Evolutionary conservation across 805 yeast genomes (phyloP).

Genomic region (Starmera caribaea): DNA sequence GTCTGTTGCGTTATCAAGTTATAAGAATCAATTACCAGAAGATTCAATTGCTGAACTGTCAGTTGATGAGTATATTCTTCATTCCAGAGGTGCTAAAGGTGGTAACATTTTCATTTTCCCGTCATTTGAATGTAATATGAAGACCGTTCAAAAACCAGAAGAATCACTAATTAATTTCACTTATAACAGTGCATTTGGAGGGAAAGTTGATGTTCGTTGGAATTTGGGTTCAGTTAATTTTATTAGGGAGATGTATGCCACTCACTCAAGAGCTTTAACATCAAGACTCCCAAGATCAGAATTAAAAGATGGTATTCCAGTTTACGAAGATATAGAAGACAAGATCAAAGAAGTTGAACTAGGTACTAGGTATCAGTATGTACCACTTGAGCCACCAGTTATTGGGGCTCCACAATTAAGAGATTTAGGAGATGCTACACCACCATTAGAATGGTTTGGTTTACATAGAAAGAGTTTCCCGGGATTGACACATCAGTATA

Average conservation of each 20-base stretch:
- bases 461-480: slow-evolving; percentile 83
- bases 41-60: slow-evolving; percentile 34
- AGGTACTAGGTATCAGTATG: slow-evolving; percentile 42
- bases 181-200: slow-evolving; percentile 71
- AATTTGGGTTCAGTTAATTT: slow-evolving; percentile 86
- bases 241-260: slow-evolving; percentile 85
- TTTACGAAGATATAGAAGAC: slow-evolving; percentile 25
- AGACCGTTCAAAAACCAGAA: slow-evolving; percentile 50
- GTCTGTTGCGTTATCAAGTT: slow-evolving; percentile 55
- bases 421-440: slow-evolving; percentile 94
- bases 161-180: slow-evolving; percentile 52
- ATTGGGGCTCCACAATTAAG: slow-evolving; percentile 85
- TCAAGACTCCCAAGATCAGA: slow-evolving; percentile 39
- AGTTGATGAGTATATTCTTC: slow-evolving; percentile 45
- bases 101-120: slow-evolving; percentile 81
- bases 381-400: slow-evolving; percentile 62
- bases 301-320: slow-evolving; percentile 9
- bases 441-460: slow-evolving; percentile 98
- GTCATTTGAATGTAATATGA: slow-evolving; percentile 63
- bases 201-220: slow-evolving; percentile 88
- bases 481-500: slow-evolving; percentile 71
- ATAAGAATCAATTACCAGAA: slow-evolving; percentile 40
- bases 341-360: slow-evolving; percentile 38
- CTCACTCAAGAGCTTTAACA: slow-evolving; percentile 66
- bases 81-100: slow-evolving; percentile 55